phyloP scores from a whole-genome alignment of 768 basidiomycete species.

The Suillus ampliporus region DNA sequence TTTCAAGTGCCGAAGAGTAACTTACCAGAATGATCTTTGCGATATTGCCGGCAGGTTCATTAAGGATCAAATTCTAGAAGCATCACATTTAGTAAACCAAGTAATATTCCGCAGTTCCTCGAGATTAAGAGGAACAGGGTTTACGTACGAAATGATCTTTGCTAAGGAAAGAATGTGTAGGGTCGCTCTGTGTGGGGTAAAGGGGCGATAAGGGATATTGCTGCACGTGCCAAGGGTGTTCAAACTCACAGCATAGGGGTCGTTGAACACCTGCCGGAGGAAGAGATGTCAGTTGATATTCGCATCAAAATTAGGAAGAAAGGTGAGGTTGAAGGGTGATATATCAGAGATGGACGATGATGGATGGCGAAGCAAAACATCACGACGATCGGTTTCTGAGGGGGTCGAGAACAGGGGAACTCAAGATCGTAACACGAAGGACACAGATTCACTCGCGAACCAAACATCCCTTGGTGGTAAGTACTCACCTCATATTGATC shows the following conservation, averaged over 20 bases:
- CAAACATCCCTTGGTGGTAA: not conserved
- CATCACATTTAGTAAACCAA: not conserved
- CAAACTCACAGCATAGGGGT: constrained; percentile 69
- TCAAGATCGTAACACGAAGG: not conserved
- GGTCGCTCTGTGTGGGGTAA: constrained; percentile 65
- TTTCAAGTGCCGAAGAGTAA: constrained; percentile 14
- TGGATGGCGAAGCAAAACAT: not conserved
- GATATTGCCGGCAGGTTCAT: constrained; percentile 81
- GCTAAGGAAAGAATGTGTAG: constrained; percentile 87
- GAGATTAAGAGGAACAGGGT: not conserved
- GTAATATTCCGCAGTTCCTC: constrained; percentile 13
- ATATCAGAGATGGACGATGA: not conserved
- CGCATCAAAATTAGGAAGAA: constrained; percentile 1
- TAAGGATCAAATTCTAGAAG: constrained; percentile 72
- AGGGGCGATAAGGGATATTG: constrained; percentile 16
- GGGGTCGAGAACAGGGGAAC: not conserved
- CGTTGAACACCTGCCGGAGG: constrained; percentile 66
- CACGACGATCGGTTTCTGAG: not conserved
- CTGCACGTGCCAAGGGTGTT: constrained; percentile 13
- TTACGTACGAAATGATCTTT: constrained; percentile 86
- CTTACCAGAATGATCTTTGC: constrained; percentile 72
- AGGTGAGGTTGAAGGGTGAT: not conserved
- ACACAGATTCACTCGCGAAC: not conserved
- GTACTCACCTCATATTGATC: constrained; percentile 78
- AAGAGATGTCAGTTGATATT: not conserved